phyloP scores from a whole-genome alignment of 2,329 filamentous ascomycete species.

The Colletotrichum lini region DNA sequence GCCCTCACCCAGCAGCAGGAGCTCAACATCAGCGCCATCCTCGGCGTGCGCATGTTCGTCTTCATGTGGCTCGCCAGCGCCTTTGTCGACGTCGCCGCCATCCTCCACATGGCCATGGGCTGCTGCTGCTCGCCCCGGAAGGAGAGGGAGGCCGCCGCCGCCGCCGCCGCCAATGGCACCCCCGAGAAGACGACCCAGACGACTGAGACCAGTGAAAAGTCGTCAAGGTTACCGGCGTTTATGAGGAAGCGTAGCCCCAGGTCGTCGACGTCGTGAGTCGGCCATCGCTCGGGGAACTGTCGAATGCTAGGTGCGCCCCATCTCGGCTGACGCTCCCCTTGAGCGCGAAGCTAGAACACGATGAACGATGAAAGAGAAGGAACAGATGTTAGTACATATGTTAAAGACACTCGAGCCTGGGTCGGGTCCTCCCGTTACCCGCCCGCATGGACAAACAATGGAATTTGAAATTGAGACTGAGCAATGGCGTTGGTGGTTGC shows the following conservation, averaged over 20 bases:
- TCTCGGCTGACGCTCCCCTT: background rate
- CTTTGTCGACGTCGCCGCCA: slow-evolving; percentile 77
- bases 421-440: background rate
- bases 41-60: slow-evolving; percentile 82
- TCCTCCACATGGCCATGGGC: slow-evolving; percentile 81
- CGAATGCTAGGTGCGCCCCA: background rate
- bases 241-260: slow-evolving; percentile 42
- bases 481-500: slow-evolving; percentile 39
- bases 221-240: slow-evolving; percentile 38
- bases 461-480: slow-evolving; percentile 30
- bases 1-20: slow-evolving; percentile 80
- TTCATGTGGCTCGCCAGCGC: slow-evolving; percentile 91
- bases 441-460: slow-evolving; percentile 5
- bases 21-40: slow-evolving; percentile 80
- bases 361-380: background rate
- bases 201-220: slow-evolving; percentile 28
- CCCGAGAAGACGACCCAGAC: slow-evolving; percentile 35
- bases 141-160: slow-evolving; percentile 17
- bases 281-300: background rate
- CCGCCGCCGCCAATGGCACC: slow-evolving; percentile 6
- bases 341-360: background rate
- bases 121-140: slow-evolving; percentile 73
- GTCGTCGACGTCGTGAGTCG: slow-evolving; percentile 26
- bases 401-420: no score
- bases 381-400: background rate